phyloP scores from a whole-genome alignment of 768 basidiomycete species.

The Leccinum pellstonianum region DNA sequence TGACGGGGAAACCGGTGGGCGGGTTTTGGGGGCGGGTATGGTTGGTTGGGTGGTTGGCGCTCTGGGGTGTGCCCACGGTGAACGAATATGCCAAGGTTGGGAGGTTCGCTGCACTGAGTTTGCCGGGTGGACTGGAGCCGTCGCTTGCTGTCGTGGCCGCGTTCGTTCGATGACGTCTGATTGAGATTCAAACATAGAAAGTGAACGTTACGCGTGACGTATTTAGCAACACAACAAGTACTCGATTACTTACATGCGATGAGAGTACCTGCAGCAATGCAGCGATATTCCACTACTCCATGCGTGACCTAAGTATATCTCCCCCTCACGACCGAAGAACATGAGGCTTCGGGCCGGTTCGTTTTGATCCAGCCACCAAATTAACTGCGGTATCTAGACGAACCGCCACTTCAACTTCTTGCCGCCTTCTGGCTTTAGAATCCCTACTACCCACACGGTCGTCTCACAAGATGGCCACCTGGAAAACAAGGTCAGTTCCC shows the following conservation, averaged over 20 bases:
- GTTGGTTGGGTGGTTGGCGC: constrained; percentile 47
- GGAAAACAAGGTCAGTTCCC: not conserved
- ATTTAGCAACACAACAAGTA: too few species aligned
- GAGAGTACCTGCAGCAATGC: too few species aligned
- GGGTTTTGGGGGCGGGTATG: constrained; percentile 52
- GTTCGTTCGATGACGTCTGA: not conserved
- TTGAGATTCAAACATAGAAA: too few species aligned
- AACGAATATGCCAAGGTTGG: constrained; percentile 34
- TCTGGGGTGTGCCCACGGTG: constrained; percentile 46
- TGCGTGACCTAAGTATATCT: too few species aligned
- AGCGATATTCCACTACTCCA: too few species aligned
- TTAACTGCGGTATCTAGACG: too few species aligned
- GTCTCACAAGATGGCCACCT: not conserved
- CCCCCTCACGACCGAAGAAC: too few species aligned
- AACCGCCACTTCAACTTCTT: not conserved
- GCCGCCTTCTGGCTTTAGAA: not conserved
- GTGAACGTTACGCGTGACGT: too few species aligned
- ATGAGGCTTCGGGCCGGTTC: too few species aligned
- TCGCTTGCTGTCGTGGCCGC: constrained; percentile 29
- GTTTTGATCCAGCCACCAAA: too few species aligned
- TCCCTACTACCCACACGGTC: not conserved
- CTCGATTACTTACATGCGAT: too few species aligned
- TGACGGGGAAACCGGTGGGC: constrained; percentile 42
- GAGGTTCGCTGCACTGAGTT: constrained; percentile 8
- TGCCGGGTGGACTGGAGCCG: constrained; percentile 18